These are phyloP conservation scores for Tubosaeta sp. DNA, from an alignment of 768 basidiomycete genomes.

Conservation along the genomic window DNA sequence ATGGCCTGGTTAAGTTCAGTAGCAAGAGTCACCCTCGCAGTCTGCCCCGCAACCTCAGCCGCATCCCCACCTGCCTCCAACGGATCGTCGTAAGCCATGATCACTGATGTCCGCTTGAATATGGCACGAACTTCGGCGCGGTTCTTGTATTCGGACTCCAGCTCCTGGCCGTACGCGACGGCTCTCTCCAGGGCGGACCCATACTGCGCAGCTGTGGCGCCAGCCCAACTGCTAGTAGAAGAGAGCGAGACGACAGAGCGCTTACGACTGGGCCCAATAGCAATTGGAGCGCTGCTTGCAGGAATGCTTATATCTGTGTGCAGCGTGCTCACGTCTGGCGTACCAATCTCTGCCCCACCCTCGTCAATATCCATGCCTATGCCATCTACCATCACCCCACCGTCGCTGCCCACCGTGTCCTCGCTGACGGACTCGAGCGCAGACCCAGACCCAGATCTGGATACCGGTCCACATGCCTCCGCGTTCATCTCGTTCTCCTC, in stretches of 20 bases:
- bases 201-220: conserved; percentile 36
- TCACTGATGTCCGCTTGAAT: conserved; percentile 71
- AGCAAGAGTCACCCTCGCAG: conserved; percentile 60
- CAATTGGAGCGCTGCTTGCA: conserved; percentile 25
- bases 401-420: conserved; percentile 34
- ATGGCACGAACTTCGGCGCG: conserved; percentile 62
- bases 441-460: conserved; percentile 24
- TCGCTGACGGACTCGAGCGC: conserved; percentile 29
- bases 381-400: conserved; percentile 39
- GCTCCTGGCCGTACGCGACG: conserved; percentile 66
- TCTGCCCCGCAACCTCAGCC: conserved; percentile 64
- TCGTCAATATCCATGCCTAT: conserved; percentile 59
- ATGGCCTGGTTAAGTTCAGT: conserved; percentile 81
- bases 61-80: conserved; percentile 60
- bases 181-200: conserved; percentile 61
- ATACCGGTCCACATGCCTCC: conserved; percentile 23
- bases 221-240: conserved; percentile 20
- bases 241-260: conserved; percentile 27
- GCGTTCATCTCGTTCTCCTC: conserved; percentile 33
- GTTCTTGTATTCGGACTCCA: conserved; percentile 64
- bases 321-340: conserved; percentile 5
- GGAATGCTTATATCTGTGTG: conserved; percentile 11
- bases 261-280: conserved; percentile 28
- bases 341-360: conserved; percentile 31
- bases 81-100: conserved; percentile 78